Conservation (phyloP, 257 asterid genomes). For the Scutellaria barbata region DNA sequence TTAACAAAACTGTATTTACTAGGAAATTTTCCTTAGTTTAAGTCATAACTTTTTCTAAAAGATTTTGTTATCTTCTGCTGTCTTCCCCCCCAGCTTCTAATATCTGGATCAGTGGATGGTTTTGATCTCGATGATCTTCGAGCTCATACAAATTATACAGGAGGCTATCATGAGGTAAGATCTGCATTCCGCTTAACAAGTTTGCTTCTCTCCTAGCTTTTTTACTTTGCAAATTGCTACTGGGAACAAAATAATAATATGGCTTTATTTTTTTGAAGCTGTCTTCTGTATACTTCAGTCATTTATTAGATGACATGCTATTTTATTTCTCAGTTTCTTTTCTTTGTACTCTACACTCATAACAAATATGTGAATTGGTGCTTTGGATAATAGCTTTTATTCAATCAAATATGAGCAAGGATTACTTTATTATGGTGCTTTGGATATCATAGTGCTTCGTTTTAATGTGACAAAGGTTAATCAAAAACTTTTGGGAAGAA, state of each 20-base stretch:
- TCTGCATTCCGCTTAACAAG: slow-evolving; percentile 14
- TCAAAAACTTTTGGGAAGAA: neutral
- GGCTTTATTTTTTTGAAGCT: slow-evolving; percentile 24
- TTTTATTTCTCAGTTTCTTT: slow-evolving; percentile 9
- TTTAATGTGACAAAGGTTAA: neutral
- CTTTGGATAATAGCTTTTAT: neutral
- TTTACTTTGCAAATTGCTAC: slow-evolving; percentile 6
- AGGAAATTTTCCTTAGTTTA: slow-evolving; percentile 4
- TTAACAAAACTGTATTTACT: slow-evolving; percentile 2
- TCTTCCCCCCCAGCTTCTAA: slow-evolving; percentile 85
- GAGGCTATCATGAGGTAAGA: slow-evolving; percentile 86
- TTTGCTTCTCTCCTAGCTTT: slow-evolving; percentile 14
- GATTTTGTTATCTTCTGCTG: slow-evolving; percentile 6
- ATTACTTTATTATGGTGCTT: neutral
- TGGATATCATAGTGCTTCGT: slow-evolving; percentile 6
- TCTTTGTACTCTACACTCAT: neutral
- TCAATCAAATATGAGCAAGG: neutral
- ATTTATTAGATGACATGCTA: slow-evolving; percentile 1
- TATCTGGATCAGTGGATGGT: slow-evolving; percentile 93
- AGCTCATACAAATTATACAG: slow-evolving; percentile 78
- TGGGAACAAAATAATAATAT: neutral
- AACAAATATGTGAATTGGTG: neutral
- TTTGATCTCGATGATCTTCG: slow-evolving; percentile 84
- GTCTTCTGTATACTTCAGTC: slow-evolving; percentile 18
- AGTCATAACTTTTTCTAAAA: slow-evolving; percentile 22